Conservation (phyloP, 108 stramenopile genomes). For the Fragilaria radians region DNA sequence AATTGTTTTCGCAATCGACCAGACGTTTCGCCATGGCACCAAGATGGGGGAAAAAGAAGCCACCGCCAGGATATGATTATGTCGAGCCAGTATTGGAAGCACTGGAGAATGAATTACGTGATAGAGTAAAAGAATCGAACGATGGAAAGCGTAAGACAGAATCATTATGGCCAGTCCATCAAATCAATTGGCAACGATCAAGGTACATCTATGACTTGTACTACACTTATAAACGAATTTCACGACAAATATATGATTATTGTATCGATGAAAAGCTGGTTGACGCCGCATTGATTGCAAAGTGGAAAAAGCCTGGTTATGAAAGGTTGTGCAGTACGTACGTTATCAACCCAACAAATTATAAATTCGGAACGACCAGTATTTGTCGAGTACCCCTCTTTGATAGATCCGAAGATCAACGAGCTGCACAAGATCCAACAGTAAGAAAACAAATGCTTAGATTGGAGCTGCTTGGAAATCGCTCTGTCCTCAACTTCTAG, state of each 20-base stretch:
- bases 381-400: constrained; percentile 92
- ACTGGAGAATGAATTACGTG: constrained; percentile 95
- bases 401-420: constrained; percentile 62
- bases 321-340: constrained; percentile 98
- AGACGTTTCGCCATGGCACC: constrained; percentile 10
- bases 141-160: constrained; percentile 97
- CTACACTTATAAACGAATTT: constrained; percentile 89
- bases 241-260: constrained; percentile 91
- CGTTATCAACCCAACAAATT: constrained; percentile 97
- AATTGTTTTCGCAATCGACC: no score
- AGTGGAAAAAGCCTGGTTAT: constrained; percentile 99
- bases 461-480: no score
- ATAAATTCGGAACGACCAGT: constrained; percentile 97
- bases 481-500: no score
- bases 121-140: constrained; percentile 95
- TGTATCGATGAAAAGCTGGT: constrained; percentile 95
- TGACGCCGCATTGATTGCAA: constrained; percentile 96
- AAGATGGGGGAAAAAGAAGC: constrained; percentile 52
- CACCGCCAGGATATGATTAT: constrained; percentile 89
- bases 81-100: constrained; percentile 95
- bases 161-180: constrained; percentile 99
- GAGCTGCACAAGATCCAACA: constrained; percentile 79
- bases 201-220: constrained; percentile 99
- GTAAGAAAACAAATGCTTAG: no score
- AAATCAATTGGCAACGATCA: constrained; percentile 98